Evolutionary conservation across 2,329 filamentous ascomycete species (phyloP), one percentile per base, ranked within the genome.

Genomic region (Fusarium nelsonii): DNA sequence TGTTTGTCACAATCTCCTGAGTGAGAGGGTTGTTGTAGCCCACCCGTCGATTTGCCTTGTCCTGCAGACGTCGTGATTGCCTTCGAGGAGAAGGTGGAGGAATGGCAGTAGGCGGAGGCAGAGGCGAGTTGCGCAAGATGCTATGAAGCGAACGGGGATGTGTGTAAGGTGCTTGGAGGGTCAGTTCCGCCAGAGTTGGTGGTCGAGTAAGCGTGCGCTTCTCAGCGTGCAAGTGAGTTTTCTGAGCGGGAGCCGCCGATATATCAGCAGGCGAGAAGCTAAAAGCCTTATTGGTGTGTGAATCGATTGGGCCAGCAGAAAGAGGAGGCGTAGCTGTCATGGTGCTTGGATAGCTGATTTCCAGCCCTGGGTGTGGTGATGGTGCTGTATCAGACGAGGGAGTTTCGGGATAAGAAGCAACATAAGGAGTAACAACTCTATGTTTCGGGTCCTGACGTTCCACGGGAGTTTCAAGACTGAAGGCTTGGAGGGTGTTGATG

Each of bases 81-180:
- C 86, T 81, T 59, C 83, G 81, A 3, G 86, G 84, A 1, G 87
- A 88, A 7, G 81, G 77, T 2, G 86, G 85, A 10, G 85, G 84
- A 33, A 80, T 79, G 4, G 84, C 81, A 20, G 79, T 85, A 4
- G 81, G 77, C 1, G 86, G 85, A 20, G 87, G 87, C 8, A 90
- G 81, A 18, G 88, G 88, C 6, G 88, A 91, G 80, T 91, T 91
- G 54, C 88, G 85, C 23, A 91, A 83, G 71, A 91, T 91, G 77
- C 87, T 90, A 75, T 86, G 88, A 11, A 90, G 83, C 41, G 82
- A 81, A 58, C 84, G 83, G 34, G 88, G 85, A 65, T 88, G 88
- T 3, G 81, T 85, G 71, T 91, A 90, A 3, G 88, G 88, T 4
- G 84, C 79, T 26, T 79, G 80, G 6, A 68, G 45, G 23, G 55